Percentiles rank a stretch among this genome's conserved stretches.
These are phyloP conservation scores for Crucibulum laeve DNA, from an alignment of 768 basidiomycete genomes.

Conservation along the genomic window DNA sequence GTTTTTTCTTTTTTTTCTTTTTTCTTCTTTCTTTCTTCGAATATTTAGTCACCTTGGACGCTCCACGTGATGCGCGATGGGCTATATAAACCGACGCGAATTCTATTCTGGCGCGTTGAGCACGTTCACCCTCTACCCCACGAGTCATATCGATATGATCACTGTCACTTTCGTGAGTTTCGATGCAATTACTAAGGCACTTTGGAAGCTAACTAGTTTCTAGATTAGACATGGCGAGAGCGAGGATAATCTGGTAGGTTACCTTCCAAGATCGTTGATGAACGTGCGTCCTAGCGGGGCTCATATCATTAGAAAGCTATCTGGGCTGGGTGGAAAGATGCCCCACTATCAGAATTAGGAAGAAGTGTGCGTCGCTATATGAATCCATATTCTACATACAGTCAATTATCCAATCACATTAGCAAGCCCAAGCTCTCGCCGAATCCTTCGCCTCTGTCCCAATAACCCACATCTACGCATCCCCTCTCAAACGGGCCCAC, in stretches of 20 bases:
- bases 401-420: not conserved
- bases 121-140: not conserved
- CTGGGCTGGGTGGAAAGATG: constrained; percentile 79
- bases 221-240: constrained; percentile 71
- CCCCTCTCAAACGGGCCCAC: constrained; percentile 62
- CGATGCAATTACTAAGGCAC: constrained; percentile 20
- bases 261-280: not conserved
- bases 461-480: constrained; percentile 60
- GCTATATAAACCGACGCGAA: too few species aligned
- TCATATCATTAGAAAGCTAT: constrained; percentile 27
- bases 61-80: too few species aligned
- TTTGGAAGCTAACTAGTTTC: constrained; percentile 4
- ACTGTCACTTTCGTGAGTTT: constrained; percentile 18
- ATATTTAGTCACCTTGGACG: too few species aligned
- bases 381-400: not conserved
- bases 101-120: too few species aligned
- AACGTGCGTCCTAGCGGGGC: not conserved
- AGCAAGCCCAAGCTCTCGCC: constrained; percentile 66
- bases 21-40: too few species aligned
- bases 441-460: constrained; percentile 41
- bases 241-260: constrained; percentile 58
- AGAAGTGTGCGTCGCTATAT: constrained; percentile 12
- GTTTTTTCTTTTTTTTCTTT: too few species aligned
- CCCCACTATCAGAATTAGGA: constrained; percentile 61
- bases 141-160: constrained; percentile 8